A percentile compares a stretch with the other conserved stretches of the same genome.
Evolutionary conservation across 176 grass and related monocot genomes (phyloP).

Genomic region (Cymbopogon citratus): DNA sequence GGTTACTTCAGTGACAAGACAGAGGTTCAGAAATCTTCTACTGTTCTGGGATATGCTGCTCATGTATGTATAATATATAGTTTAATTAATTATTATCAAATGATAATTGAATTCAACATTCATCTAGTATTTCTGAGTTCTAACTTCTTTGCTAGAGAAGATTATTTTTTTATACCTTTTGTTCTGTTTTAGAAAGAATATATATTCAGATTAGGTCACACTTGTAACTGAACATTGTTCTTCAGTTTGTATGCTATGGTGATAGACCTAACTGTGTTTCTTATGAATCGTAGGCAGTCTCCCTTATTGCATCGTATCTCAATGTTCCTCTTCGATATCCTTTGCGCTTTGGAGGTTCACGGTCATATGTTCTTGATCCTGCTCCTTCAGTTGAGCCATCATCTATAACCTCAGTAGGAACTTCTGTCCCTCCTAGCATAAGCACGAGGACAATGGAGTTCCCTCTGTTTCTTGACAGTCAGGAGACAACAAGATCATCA

Average conservation of each 20-base stretch:
- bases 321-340: conserved; percentile 85
- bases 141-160: background rate
- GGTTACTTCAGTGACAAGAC: conserved; percentile 80
- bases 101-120: background rate
- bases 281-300: conserved; percentile 58
- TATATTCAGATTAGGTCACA: background rate
- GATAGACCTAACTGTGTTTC: background rate
- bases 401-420: conserved; percentile 34
- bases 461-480: conserved; percentile 81
- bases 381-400: conserved; percentile 62
- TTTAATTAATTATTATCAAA: conserved; percentile 17
- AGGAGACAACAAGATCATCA: conserved; percentile 84
- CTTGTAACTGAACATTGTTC: background rate
- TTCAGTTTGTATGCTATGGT: background rate
- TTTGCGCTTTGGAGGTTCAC: conserved; percentile 72
- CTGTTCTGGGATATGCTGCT: conserved; percentile 71
- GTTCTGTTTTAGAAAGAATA: background rate
- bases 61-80: conserved; percentile 62
- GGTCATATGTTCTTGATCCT: conserved; percentile 74
- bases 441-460: conserved; percentile 59
- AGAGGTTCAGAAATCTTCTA: conserved; percentile 60
- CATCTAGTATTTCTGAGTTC: background rate
- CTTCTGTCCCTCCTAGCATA: conserved; percentile 21
- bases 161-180: background rate
- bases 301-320: conserved; percentile 71